Percentiles rank a stretch among this genome's conserved stretches.
These are phyloP conservation scores for Ustulina deusta DNA, from an alignment of 2,329 filamentous ascomycete genomes.

Conservation along the genomic window DNA sequence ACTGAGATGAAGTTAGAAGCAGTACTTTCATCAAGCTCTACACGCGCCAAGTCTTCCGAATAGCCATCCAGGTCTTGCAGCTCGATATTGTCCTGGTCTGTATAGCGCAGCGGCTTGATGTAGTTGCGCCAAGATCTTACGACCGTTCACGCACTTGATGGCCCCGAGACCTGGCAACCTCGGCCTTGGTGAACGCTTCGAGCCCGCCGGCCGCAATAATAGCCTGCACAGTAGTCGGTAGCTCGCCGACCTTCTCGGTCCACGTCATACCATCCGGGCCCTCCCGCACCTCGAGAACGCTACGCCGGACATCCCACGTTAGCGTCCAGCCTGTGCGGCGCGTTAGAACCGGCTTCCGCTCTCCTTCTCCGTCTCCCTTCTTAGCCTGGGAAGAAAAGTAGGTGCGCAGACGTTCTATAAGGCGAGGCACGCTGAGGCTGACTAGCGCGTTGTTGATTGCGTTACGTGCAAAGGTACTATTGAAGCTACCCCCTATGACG, in stretches of 20 bases:
- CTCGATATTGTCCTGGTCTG: neutral
- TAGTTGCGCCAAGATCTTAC: too few relatives aligned
- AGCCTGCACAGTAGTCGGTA: neutral
- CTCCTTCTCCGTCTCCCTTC: too few relatives aligned
- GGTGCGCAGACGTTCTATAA: constrained; percentile 75
- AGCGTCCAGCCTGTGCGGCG: constrained; percentile 73
- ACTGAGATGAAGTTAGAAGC: too few relatives aligned
- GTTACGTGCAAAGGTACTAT: constrained; percentile 50
- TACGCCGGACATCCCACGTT: constrained; percentile 82
- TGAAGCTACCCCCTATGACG: constrained; percentile 84
- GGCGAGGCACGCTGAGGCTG: constrained; percentile 75
- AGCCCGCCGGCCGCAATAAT: neutral
- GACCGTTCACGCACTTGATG: too few relatives aligned
- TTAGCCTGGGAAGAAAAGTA: too few relatives aligned
- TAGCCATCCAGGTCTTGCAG: neutral
- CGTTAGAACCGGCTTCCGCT: too few relatives aligned
- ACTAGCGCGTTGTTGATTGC: constrained; percentile 63
- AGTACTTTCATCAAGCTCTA: too few relatives aligned
- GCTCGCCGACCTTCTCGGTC: neutral
- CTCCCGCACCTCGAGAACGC: constrained; percentile 9
- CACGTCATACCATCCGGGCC: too few relatives aligned
- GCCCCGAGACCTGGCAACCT: too few relatives aligned
- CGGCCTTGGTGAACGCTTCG: too few relatives aligned
- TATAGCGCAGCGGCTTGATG: too few relatives aligned
- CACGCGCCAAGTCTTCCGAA: too few relatives aligned